Base-by-base conservation (phyloP, 1,139 yeast genomes). In the Suhomyces coccinellae region DNA sequence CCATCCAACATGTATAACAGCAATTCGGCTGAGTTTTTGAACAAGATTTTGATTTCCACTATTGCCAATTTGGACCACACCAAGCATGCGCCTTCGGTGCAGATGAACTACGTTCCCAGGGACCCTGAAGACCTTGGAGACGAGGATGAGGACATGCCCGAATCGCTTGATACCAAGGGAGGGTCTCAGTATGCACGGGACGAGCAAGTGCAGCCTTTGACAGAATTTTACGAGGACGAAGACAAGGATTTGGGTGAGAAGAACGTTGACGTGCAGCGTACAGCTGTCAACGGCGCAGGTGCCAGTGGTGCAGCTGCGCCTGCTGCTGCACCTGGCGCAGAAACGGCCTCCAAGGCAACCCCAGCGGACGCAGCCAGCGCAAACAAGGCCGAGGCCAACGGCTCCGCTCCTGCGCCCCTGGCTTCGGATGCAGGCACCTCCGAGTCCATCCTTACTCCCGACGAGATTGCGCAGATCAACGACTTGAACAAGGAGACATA, bases 1-100 rank as follows among this genome's bases (percentile, higher is more conserved):
- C 95, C 97, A 11, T 87, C 96, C 16, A 93, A 93, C 64, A 91
- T 93, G 98, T 88, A 86, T 68, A 93, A 93, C 66, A 97, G 97
- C 45, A 93, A 93, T 67, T 82, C 93, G 16, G 90, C 95, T n/a
- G 98, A 93, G 66, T 93, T 90, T 62, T 75, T 93, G 57, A 89
- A 89, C 65, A 87, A 89, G 65, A 83, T 93, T 36, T 71, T 90
- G 58, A 79, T 86, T 12, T 87, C 85, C 56, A 87, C 93, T 45
- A 75, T 86, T 45, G 71, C 80, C 47, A 91, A 88, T 65, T 74
- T 93, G 58, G 95, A 89, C 57, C 80, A 87, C 58, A 89, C 98
- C 13, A 85, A 88, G 65, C 90, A 86, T 67, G 97, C 98, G 0
- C 99, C 99, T 13, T 86, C 95, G 46, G 98, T 93, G 29, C 98